Conservation (phyloP, 2,329 filamentous ascomycete genomes). For the Aspergillus terreus region DNA sequence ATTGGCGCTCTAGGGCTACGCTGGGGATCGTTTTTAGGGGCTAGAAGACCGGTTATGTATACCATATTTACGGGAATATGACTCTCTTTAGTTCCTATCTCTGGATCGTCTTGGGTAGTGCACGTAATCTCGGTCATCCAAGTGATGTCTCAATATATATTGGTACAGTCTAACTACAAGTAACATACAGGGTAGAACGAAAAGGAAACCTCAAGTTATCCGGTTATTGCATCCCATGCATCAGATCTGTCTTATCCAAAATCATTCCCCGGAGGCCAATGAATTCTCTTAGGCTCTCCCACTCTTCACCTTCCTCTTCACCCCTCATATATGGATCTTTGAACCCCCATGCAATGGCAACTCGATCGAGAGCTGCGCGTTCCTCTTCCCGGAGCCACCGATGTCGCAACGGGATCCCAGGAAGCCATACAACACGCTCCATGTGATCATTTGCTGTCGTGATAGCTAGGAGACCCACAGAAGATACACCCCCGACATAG, state of each 20-base stretch:
- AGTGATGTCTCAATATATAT: background rate
- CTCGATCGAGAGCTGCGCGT: constrained; percentile 76
- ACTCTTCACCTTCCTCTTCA: constrained; percentile 87
- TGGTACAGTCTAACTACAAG: background rate
- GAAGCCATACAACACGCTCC: constrained; percentile 85
- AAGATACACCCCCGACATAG: constrained; percentile 76
- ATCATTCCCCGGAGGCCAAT: constrained; percentile 82
- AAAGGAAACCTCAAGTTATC: background rate
- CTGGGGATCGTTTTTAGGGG: constrained; percentile 19
- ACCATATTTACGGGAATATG: constrained; percentile 31
- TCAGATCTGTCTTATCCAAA: constrained; percentile 80
- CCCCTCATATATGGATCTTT: constrained; percentile 74
- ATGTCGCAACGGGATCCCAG: constrained; percentile 73
- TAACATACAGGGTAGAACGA: background rate
- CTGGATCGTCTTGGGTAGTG: background rate
- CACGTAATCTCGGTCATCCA: background rate
- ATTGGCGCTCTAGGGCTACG: constrained; percentile 24
- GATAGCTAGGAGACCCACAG: constrained; percentile 77
- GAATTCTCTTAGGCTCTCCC: constrained; percentile 81
- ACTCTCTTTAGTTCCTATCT: constrained; percentile 29
- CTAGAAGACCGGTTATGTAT: constrained; percentile 24
- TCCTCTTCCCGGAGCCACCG: constrained; percentile 90
- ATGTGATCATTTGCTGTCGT: constrained; percentile 93
- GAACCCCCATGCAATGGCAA: constrained; percentile 90
- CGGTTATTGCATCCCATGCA: constrained; percentile 82